phyloP scores from a whole-genome alignment of 208 protist species.

The Crithidia fasciculata region DNA sequence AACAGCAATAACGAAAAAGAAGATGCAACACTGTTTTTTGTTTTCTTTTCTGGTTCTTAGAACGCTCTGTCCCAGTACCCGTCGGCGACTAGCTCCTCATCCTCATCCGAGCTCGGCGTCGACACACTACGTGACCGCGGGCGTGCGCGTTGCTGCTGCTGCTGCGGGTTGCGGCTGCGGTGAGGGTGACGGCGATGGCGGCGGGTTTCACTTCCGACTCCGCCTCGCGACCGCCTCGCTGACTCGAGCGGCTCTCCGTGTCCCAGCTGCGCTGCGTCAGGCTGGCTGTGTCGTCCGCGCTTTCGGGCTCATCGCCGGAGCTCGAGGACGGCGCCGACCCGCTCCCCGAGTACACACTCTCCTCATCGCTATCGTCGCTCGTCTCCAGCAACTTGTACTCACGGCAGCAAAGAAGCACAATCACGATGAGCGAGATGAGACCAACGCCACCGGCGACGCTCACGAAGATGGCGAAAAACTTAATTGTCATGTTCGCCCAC shows the following conservation, averaged over 20 bases:
- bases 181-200: neutral
- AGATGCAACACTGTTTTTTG: neutral
- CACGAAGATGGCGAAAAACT: conserved; percentile 29
- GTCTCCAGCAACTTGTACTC: conserved; percentile 30
- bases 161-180: neutral
- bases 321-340: neutral
- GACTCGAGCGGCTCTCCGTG: neutral
- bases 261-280: conserved; percentile 19
- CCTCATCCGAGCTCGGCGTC: conserved; percentile 6
- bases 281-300: neutral
- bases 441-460: conserved; percentile 18
- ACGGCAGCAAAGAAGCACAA: conserved; percentile 21
- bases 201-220: neutral
- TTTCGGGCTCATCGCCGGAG: neutral
- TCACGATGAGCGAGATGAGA: conserved; percentile 13
- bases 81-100: neutral
- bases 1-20: neutral
- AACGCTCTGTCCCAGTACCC: neutral
- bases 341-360: conserved; percentile 16
- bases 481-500: conserved; percentile 16
- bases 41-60: neutral
- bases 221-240: neutral
- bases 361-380: conserved; percentile 19
- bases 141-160: neutral
- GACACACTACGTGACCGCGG: neutral